phyloP scores from a whole-genome alignment of 1,139 yeast genomes.

The Geotrichum bryndzae region DNA sequence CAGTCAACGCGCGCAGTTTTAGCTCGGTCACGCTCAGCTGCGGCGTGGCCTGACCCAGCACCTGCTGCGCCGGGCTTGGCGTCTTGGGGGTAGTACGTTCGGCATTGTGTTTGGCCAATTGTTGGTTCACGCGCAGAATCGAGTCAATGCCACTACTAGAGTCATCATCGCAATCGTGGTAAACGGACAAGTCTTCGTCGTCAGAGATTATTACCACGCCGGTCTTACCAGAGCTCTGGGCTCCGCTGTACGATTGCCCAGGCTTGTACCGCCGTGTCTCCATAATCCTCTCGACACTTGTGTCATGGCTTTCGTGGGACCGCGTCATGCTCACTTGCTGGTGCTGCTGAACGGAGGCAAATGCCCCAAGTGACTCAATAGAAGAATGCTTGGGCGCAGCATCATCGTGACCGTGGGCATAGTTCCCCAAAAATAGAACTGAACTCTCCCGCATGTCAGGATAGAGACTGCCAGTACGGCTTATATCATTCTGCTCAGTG shows the following conservation, averaged over 20 bases:
- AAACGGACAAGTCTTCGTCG: background rate
- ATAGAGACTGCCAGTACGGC: background rate
- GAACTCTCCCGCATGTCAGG: constrained; percentile 14
- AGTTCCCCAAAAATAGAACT: constrained; percentile 6
- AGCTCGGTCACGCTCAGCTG: constrained; percentile 6
- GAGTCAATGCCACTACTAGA: background rate
- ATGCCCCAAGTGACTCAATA: background rate
- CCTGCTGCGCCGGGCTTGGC: background rate
- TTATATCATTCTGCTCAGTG: background rate
- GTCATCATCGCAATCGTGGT: background rate
- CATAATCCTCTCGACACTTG: background rate
- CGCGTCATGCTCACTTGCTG: background rate
- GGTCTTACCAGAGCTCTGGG: background rate
- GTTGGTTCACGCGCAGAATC: background rate
- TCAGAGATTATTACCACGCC: background rate
- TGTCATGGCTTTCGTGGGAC: background rate
- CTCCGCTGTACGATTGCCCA: background rate
- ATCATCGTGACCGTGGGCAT: constrained; percentile 1
- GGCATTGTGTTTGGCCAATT: background rate
- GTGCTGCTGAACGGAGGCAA: background rate
- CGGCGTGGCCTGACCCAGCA: background rate
- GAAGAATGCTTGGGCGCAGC: background rate
- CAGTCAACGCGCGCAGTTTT: constrained; percentile 10
- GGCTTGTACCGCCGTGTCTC: background rate
- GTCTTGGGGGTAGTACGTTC: background rate